Conservation (phyloP, 805 yeast genomes). For the Yamadazyma akitaensis region DNA sequence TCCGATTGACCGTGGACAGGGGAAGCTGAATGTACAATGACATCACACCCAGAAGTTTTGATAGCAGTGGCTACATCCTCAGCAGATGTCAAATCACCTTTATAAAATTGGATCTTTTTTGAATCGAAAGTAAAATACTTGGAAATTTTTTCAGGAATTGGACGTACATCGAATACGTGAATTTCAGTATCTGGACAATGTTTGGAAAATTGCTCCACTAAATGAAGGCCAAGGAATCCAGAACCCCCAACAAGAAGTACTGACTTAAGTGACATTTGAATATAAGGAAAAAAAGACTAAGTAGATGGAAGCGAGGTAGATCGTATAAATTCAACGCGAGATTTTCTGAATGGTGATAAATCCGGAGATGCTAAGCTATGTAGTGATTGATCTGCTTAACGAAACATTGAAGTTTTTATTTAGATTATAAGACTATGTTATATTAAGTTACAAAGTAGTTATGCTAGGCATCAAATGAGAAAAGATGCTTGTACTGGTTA, state of each 20-base stretch:
- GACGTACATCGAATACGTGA: slow-evolving; percentile 88
- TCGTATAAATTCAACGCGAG: slow-evolving; percentile 2
- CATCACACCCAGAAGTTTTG: slow-evolving; percentile 54
- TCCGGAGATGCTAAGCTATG: too few species aligned
- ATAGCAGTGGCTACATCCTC: slow-evolving; percentile 68
- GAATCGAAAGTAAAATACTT: slow-evolving; percentile 72
- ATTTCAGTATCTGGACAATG: slow-evolving; percentile 65
- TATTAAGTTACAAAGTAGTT: neutral
- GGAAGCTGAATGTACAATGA: slow-evolving; percentile 92
- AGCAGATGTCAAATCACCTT: slow-evolving; percentile 81
- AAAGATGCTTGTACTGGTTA: slow-evolving; percentile 22
- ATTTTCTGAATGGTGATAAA: too few species aligned
- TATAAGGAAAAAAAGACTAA: neutral
- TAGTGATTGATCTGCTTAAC: too few species aligned
- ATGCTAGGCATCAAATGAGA: slow-evolving; percentile 18
- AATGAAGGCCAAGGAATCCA: slow-evolving; percentile 90
- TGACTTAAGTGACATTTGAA: slow-evolving; percentile 30
- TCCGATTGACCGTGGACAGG: slow-evolving; percentile 90
- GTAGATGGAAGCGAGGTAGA: neutral
- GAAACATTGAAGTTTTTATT: neutral
- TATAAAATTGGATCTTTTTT: slow-evolving; percentile 52
- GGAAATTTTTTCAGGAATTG: slow-evolving; percentile 70
- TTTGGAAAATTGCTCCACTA: slow-evolving; percentile 78
- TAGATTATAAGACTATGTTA: neutral
- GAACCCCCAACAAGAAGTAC: slow-evolving; percentile 93